Percentiles rank a stretch among this genome's conserved stretches.
Conservation (phyloP, 176 grass and related monocot species). For the Cenchrus purpureus region DNA sequence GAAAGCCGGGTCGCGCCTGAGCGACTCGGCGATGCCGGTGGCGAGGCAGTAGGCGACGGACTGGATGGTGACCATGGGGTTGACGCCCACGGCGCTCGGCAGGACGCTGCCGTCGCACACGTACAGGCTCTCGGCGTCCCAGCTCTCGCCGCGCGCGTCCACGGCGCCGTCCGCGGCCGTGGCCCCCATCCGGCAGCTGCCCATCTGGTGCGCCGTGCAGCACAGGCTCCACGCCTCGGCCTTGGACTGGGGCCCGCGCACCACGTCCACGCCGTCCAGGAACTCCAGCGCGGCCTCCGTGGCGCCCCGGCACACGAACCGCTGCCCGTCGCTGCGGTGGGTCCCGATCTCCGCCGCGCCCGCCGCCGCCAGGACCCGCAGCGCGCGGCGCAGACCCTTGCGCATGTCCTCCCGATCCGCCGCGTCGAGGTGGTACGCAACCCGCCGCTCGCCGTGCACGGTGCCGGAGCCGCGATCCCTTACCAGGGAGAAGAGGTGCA, state of each 20-base stretch:
- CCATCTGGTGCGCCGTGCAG: constrained; percentile 90
- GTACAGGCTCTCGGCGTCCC: constrained; percentile 73
- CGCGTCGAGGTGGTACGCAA: constrained; percentile 57
- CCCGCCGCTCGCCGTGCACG: constrained; percentile 61
- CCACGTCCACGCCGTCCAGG: constrained; percentile 53
- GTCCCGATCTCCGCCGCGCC: constrained; percentile 84
- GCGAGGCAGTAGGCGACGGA: constrained; percentile 81
- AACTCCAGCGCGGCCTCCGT: constrained; percentile 64
- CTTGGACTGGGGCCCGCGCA: constrained; percentile 53
- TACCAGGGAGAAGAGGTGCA: constrained; percentile 70
- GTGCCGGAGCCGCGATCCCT: constrained; percentile 71
- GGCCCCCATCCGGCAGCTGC: constrained; percentile 81
- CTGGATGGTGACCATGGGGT: constrained; percentile 96
- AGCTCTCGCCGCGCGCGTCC: constrained; percentile 81
- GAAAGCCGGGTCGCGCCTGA: constrained; percentile 28
- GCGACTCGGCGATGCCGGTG: constrained; percentile 57
- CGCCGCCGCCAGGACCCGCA: constrained; percentile 65
- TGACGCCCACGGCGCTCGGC: constrained; percentile 71
- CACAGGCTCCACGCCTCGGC: constrained; percentile 51
- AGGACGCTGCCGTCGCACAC: constrained; percentile 85
- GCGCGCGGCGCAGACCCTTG: constrained; percentile 61
- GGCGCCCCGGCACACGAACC: constrained; percentile 55
- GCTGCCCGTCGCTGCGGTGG: constrained; percentile 86
- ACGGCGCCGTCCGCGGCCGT: constrained; percentile 61
- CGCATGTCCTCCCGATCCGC: constrained; percentile 67